Conservation (phyloP, 805 yeast genomes). For the Candida suzukii region DNA sequence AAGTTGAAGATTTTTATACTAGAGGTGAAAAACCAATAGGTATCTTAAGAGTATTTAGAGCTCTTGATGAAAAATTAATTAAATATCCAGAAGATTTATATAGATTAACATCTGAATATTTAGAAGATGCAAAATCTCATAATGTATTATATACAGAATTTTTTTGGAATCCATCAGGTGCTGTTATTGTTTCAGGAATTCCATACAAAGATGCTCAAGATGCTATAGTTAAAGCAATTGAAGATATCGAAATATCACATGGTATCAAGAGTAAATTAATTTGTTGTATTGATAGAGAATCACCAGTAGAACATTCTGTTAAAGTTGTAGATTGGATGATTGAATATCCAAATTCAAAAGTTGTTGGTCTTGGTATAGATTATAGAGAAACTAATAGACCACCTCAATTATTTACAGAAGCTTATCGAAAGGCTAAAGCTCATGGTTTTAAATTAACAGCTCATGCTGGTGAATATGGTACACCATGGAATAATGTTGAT, state of each 20-base stretch:
- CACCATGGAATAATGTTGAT: conserved; percentile 21
- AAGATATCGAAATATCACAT: conserved; percentile 12
- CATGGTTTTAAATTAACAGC: conserved; percentile 22
- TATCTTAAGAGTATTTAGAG: conserved; percentile 22
- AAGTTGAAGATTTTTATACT: conserved; percentile 20
- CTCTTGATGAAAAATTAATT: conserved; percentile 19
- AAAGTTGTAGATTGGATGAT: conserved; percentile 24
- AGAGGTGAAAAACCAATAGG: conserved; percentile 27
- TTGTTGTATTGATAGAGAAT: conserved; percentile 24
- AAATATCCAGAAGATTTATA: conserved; percentile 19
- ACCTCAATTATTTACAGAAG: conserved; percentile 20
- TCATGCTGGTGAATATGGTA: conserved; percentile 26
- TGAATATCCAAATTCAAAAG: conserved; percentile 12
- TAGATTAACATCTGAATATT: conserved; percentile 19
- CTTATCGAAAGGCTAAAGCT: conserved; percentile 16
- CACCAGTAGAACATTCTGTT: conserved; percentile 16
- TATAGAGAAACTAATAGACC: conserved; percentile 24
- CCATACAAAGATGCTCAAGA: conserved; percentile 20
- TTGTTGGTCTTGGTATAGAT: conserved; percentile 25
- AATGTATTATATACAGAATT: conserved; percentile 22
- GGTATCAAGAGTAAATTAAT: conserved; percentile 19
- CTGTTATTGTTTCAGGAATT: conserved; percentile 19
- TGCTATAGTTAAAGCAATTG: conserved; percentile 20
- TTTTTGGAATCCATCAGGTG: conserved; percentile 28
- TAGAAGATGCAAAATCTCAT: conserved; percentile 15